Evolutionary conservation across 305 asterid species (phyloP).

Genomic region (Fraxinus latifolia): DNA sequence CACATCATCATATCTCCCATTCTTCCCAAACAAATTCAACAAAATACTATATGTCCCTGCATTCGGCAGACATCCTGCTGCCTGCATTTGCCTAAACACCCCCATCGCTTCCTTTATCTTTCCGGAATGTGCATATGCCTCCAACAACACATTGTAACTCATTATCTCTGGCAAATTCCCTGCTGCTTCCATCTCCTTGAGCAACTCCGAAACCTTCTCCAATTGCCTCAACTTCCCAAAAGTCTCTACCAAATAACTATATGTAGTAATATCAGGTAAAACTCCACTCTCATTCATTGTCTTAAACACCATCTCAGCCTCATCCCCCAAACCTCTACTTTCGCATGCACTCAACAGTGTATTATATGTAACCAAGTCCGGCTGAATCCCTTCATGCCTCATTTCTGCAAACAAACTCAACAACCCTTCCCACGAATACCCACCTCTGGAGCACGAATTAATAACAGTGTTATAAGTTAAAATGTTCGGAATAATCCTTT

Average conservation of each 20-base stretch:
- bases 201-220: conserved; percentile 75
- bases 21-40: conserved; percentile 79
- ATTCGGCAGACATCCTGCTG: conserved; percentile 84
- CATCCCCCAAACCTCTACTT: conserved; percentile 71
- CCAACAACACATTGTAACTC: conserved; percentile 85
- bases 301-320: conserved; percentile 93
- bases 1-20: conserved; percentile 86
- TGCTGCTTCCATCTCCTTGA: conserved; percentile 75
- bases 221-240: conserved; percentile 68
- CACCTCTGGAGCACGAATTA: conserved; percentile 87
- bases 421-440: conserved; percentile 92
- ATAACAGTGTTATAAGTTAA: conserved; percentile 84
- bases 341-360: conserved; percentile 84
- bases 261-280: conserved; percentile 75
- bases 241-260: conserved; percentile 76
- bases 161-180: conserved; percentile 85
- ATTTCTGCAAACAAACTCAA: conserved; percentile 89
- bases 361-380: conserved; percentile 89
- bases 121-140: conserved; percentile 71
- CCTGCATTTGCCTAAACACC: conserved; percentile 93
- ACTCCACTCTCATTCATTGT: conserved; percentile 95
- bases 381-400: conserved; percentile 92
- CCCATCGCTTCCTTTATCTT: conserved; percentile 76
- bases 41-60: conserved; percentile 79
- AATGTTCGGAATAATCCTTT: conserved; percentile 67